These are phyloP conservation scores for Micromonas commoda DNA, from an alignment of 139 green algal genomes.

Conservation along the genomic window DNA sequence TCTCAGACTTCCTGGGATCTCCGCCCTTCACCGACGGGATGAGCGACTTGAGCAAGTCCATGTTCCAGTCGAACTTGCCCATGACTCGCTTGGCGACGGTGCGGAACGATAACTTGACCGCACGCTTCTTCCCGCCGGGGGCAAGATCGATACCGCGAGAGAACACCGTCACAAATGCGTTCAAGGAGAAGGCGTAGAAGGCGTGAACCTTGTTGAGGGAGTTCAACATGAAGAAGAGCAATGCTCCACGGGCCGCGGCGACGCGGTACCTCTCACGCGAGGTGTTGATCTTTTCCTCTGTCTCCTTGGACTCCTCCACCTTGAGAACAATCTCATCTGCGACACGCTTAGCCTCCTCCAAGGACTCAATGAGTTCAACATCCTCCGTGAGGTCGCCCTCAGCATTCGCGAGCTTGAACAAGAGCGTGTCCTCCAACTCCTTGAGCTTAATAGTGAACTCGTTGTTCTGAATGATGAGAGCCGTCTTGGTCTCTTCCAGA, in stretches of 20 bases:
- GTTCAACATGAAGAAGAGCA: conserved; percentile 85
- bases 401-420: conserved; percentile 73
- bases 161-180: conserved; percentile 73
- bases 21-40: conserved; percentile 28
- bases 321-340: conserved; percentile 72
- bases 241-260: conserved; percentile 57
- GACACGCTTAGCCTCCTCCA: conserved; percentile 76
- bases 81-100: conserved; percentile 25
- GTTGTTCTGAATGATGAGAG: conserved; percentile 79
- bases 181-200: conserved; percentile 79
- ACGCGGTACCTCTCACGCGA: conserved; percentile 69
- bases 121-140: conserved; percentile 39
- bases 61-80: conserved; percentile 41
- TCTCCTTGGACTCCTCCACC: conserved; percentile 59
- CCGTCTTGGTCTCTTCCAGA: conserved; percentile 80
- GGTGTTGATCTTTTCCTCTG: conserved; percentile 67
- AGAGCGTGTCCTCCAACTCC: conserved; percentile 70
- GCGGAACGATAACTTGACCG: conserved; percentile 28
- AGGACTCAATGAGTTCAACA: conserved; percentile 74
- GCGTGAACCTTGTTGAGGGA: conserved; percentile 80
- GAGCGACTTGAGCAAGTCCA: conserved; percentile 25
- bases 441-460: conserved; percentile 88
- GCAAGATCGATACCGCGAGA: conserved; percentile 64
- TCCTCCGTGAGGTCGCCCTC: conserved; percentile 88
- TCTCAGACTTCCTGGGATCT: conserved; percentile 46